Percentiles rank a stretch among this genome's conserved stretches.
Evolutionary conservation across 352 stramenopile species (phyloP).

Genomic region (Phytophthora citrophthora): DNA sequence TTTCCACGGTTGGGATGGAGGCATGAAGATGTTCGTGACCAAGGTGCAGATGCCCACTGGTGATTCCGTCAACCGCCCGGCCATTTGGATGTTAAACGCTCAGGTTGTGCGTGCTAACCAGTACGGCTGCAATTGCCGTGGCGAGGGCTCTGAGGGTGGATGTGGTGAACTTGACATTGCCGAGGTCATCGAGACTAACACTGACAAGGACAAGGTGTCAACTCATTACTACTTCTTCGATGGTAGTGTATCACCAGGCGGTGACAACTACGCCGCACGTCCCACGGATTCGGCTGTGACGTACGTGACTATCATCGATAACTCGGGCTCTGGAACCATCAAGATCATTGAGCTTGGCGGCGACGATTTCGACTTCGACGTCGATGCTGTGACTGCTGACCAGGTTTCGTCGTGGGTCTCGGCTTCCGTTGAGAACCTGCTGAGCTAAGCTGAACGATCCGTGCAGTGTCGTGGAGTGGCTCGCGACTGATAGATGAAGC

Average conservation of each 20-base stretch:
- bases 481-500: slow-evolving; percentile 24
- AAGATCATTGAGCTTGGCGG: slow-evolving; percentile 55
- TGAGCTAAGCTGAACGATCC: slow-evolving; percentile 24
- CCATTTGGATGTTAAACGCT: slow-evolving; percentile 81
- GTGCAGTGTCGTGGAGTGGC: slow-evolving; percentile 11
- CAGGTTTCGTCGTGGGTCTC: slow-evolving; percentile 44
- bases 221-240: slow-evolving; percentile 84
- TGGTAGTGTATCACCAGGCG: slow-evolving; percentile 42
- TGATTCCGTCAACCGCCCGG: slow-evolving; percentile 52
- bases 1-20: slow-evolving; percentile 69
- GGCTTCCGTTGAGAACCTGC: slow-evolving; percentile 46
- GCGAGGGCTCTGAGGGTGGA: slow-evolving; percentile 51
- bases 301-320: slow-evolving; percentile 62
- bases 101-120: slow-evolving; percentile 71
- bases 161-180: slow-evolving; percentile 79
- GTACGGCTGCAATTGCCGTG: slow-evolving; percentile 81
- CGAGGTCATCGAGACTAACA: slow-evolving; percentile 75
- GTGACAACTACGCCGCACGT: slow-evolving; percentile 51
- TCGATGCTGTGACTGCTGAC: slow-evolving; percentile 33
- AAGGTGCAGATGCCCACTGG: slow-evolving; percentile 69
- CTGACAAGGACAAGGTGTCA: slow-evolving; percentile 55
- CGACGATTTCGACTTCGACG: slow-evolving; percentile 49
- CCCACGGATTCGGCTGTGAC: slow-evolving; percentile 41
- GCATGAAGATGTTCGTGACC: slow-evolving; percentile 80
- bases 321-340: slow-evolving; percentile 40